A percentile compares a stretch with the other conserved stretches of the same genome.
Evolutionary conservation across 1,284 basidiomycete genomes (phyloP).

Genomic region (Marasmius sp.): DNA sequence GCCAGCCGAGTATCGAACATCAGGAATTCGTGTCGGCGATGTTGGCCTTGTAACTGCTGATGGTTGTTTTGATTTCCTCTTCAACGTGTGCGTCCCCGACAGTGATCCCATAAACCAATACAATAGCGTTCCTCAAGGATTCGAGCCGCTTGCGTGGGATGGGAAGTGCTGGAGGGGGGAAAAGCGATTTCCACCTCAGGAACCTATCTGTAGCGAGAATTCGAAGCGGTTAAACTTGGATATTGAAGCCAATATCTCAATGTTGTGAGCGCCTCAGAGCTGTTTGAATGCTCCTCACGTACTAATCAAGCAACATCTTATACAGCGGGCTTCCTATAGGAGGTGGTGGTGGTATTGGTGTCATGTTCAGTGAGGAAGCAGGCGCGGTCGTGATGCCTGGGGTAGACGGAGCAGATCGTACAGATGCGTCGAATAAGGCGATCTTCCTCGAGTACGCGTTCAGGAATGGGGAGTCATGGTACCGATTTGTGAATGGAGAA

Average conservation of each 20-base stretch:
- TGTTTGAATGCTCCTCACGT: neutral
- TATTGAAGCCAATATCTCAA: neutral
- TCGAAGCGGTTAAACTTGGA: neutral
- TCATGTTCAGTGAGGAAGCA: neutral
- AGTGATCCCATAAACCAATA: constrained; percentile 15
- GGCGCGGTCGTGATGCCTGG: neutral
- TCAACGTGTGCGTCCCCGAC: constrained; percentile 20
- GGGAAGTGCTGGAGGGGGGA: neutral
- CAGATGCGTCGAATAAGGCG: neutral
- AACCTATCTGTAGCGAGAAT: neutral
- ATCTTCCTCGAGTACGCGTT: constrained; percentile 4
- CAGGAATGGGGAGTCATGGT: constrained; percentile 3
- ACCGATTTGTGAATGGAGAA: constrained; percentile 4
- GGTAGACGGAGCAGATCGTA: neutral
- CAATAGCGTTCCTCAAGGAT: neutral
- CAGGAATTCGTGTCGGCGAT: constrained; percentile 20
- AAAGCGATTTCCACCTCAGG: neutral
- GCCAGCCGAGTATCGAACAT: constrained; percentile 6
- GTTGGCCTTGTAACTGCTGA: constrained; percentile 18
- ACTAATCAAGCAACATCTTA: neutral
- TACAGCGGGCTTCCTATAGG: neutral
- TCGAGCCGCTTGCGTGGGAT: neutral
- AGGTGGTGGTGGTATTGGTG: neutral
- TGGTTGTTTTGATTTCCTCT: constrained; percentile 19
- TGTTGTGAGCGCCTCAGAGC: neutral